Base-by-base conservation (phyloP, 805 yeast genomes). In the Danielia reshetovae region DNA sequence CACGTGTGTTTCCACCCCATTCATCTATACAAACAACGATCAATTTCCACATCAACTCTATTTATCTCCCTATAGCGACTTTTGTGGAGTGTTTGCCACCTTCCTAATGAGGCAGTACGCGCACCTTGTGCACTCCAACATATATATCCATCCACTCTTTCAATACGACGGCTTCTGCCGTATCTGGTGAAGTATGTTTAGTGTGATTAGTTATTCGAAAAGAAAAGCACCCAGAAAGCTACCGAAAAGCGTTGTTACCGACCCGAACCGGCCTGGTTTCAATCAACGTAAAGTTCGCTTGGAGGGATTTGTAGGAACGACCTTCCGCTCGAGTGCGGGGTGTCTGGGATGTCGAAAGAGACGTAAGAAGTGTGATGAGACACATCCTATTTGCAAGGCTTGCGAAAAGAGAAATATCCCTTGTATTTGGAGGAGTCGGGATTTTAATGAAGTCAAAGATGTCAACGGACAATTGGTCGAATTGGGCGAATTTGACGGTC, bases 281-380 rank as follows among this genome's bases (percentile, higher is more conserved):
- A n/a, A 19, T 9, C 34, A 31, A 12, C 24, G 25, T 12, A 25
- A 26, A 10, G 25, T 32, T 7, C 11, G 10, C 11, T 8, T 25
- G 2, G 25, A 32, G 21, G 16, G 25, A 4, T 18, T 32, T 7
- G 35, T 32, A 10, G 35, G 35, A 5, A 11, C 35, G 4, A 25
- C 24, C 15, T 32, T 32, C 25, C 15, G 35, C 1, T 32, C 35
- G 3, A 14, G 14, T 3, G 4, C 32, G 8, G 48, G 48, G 5
- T 44, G 48, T 18, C 13, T 30, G 16, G 35, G 29, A 4, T 44
- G 48, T 18, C 36, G 48, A 5, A 30, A 22, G 23, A 28, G 46
- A 4, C 31, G 41, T 18, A 49, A 47, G 33, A 51, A 49, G 24
- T 55, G 60, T 36, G 60, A 55, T 30, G 58, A 55, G 31, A 29